phyloP scores from a whole-genome alignment of 2,329 filamentous ascomycete species.

The Cryphonectria radicalis region DNA sequence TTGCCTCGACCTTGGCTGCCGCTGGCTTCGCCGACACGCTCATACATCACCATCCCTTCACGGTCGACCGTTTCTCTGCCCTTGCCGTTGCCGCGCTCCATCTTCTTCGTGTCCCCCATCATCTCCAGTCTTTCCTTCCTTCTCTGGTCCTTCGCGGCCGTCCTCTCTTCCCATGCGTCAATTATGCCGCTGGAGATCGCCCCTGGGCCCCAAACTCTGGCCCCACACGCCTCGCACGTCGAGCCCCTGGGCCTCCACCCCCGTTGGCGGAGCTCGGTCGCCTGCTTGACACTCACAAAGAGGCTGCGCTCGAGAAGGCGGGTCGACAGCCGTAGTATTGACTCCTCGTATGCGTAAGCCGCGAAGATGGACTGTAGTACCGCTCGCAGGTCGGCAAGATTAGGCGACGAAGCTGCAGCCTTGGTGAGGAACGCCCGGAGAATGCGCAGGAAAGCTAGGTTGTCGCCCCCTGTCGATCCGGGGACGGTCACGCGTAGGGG shows the following conservation, averaged over 20 bases:
- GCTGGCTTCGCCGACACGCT: constrained; percentile 37
- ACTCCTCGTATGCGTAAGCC: constrained; percentile 93
- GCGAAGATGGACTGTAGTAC: constrained; percentile 91
- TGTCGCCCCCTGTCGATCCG: constrained; percentile 45
- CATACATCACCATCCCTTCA: constrained; percentile 33
- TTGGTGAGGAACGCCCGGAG: constrained; percentile 85
- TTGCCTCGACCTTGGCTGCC: constrained; percentile 40
- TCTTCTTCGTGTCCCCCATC: constrained; percentile 14
- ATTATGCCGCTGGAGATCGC: constrained; percentile 73
- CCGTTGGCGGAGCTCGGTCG: constrained; percentile 74
- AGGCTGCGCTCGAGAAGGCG: constrained; percentile 85
- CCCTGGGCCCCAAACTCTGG: constrained; percentile 86
- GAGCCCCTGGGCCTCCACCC: constrained; percentile 90
- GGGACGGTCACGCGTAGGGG: constrained; percentile 40
- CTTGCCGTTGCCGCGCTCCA: constrained; percentile 28
- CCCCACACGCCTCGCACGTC: constrained; percentile 83
- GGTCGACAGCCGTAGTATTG: constrained; percentile 83
- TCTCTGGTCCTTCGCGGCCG: constrained; percentile 51
- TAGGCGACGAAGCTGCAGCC: constrained; percentile 80
- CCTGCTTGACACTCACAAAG: constrained; percentile 79
- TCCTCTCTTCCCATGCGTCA: constrained; percentile 76
- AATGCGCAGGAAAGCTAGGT: constrained; percentile 84
- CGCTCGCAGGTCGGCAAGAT: constrained; percentile 80
- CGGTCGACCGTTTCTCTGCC: constrained; percentile 35
- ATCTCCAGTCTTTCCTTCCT: constrained; percentile 50